A percentile compares a stretch with the other conserved stretches of the same genome.
Conservation (phyloP, 768 basidiomycete species). For the Termitomyces sp. region DNA sequence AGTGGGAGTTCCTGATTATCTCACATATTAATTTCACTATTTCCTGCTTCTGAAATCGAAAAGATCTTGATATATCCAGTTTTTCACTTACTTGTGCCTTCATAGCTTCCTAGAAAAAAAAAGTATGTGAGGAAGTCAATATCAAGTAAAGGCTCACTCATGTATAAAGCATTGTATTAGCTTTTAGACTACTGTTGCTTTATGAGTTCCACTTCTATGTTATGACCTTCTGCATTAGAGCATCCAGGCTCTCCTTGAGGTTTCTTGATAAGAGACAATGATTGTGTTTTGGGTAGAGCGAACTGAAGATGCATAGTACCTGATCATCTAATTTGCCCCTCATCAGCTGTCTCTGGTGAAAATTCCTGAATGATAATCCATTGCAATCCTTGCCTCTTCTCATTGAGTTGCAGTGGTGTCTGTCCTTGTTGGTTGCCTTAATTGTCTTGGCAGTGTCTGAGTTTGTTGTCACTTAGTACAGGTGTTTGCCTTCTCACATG, state of each 20-base stretch:
- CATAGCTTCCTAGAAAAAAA: neutral
- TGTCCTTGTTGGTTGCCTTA: too few relatives aligned
- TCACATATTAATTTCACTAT: neutral
- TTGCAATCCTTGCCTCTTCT: too few relatives aligned
- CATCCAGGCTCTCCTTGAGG: neutral
- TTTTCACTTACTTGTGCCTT: neutral
- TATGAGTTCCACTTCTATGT: neutral
- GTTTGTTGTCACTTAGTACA: too few relatives aligned
- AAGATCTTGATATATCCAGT: neutral
- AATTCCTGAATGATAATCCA: neutral
- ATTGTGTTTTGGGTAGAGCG: neutral
- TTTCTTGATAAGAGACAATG: neutral
- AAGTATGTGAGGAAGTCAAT: too few relatives aligned
- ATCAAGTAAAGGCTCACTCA: neutral
- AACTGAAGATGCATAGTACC: neutral
- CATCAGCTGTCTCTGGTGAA: neutral
- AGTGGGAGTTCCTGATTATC: too few relatives aligned
- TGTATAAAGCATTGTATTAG: neutral
- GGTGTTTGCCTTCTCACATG: neutral
- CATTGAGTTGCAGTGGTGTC: too few relatives aligned
- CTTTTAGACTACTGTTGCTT: neutral
- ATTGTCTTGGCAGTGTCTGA: too few relatives aligned
- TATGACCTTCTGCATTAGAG: neutral
- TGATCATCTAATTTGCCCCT: neutral
- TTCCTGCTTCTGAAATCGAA: neutral